phyloP scores from a whole-genome alignment of 768 basidiomycete genomes.

The Psilocybe cubensis region DNA sequence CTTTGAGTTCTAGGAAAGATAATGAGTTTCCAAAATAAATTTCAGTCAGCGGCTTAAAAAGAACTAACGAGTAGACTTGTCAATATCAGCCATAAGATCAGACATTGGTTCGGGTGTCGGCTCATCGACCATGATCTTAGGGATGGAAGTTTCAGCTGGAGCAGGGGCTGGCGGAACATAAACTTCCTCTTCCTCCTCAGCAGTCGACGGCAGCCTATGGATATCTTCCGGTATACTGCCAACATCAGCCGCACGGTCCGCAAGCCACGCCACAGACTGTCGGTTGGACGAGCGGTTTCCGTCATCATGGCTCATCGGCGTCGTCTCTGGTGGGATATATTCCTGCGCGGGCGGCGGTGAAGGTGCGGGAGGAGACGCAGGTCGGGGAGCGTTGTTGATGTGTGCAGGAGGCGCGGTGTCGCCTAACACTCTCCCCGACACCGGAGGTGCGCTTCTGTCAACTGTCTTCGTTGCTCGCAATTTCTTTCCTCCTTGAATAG shows the following conservation, averaged over 20 bases:
- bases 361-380: slow-evolving; percentile 44
- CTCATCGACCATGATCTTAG: slow-evolving; percentile 62
- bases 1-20: slow-evolving; percentile 60
- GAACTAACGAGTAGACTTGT: slow-evolving; percentile 59
- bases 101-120: slow-evolving; percentile 37
- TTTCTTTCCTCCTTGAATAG: slow-evolving; percentile 78
- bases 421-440: slow-evolving; percentile 81
- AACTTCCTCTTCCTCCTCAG: slow-evolving; percentile 46
- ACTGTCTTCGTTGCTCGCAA: slow-evolving; percentile 80
- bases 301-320: slow-evolving; percentile 27
- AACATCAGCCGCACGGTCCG: slow-evolving; percentile 79
- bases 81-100: slow-evolving; percentile 75
- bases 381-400: slow-evolving; percentile 53
- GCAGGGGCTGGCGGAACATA: slow-evolving; percentile 15
- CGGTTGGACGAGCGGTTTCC: slow-evolving; percentile 47
- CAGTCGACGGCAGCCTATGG: slow-evolving; percentile 52
- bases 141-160: slow-evolving; percentile 40
- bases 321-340: slow-evolving; percentile 32
- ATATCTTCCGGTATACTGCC: slow-evolving; percentile 33
- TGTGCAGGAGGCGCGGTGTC: slow-evolving; percentile 73
- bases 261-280: slow-evolving; percentile 92
- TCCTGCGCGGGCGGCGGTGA: background rate
- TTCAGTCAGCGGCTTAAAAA: too few relatives aligned
- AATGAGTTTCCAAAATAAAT: slow-evolving; percentile 8
- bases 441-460: slow-evolving; percentile 74